These are phyloP conservation scores for Geotrichum fermentans DNA, from an alignment of 1,139 yeast species.

Conservation along the genomic window DNA sequence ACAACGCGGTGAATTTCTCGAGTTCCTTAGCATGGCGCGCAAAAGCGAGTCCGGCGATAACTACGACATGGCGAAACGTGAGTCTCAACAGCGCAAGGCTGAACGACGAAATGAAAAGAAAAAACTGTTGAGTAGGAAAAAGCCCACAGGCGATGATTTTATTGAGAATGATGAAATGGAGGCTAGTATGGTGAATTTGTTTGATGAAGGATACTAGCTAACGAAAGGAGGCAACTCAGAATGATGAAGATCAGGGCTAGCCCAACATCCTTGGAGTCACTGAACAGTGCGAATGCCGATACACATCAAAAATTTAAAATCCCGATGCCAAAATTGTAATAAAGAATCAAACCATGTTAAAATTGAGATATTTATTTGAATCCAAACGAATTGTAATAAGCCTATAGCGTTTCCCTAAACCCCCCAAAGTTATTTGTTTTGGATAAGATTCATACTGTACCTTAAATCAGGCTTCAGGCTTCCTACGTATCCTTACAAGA, in stretches of 20 bases:
- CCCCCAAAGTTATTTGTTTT: too few relatives aligned
- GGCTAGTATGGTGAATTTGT: slow-evolving; percentile 20
- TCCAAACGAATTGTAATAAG: too few relatives aligned
- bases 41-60: slow-evolving; percentile 12
- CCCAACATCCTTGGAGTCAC: too few relatives aligned
- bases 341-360: too few relatives aligned
- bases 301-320: too few relatives aligned
- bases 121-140: slow-evolving; percentile 15
- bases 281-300: too few relatives aligned
- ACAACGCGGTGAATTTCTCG: slow-evolving; percentile 68
- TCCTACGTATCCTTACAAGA: too few relatives aligned
- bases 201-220: slow-evolving; percentile 18
- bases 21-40: slow-evolving; percentile 46
- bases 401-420: too few relatives aligned
- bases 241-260: neutral
- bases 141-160: slow-evolving; percentile 14
- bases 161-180: slow-evolving; percentile 20
- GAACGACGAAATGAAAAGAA: slow-evolving; percentile 16
- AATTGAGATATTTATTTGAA: too few relatives aligned
- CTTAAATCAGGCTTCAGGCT: too few relatives aligned
- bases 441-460: too few relatives aligned
- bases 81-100: slow-evolving; percentile 14
- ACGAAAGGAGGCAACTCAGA: neutral
- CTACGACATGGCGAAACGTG: slow-evolving; percentile 18
- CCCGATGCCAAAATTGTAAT: too few relatives aligned